Percentiles rank a stretch among this genome's conserved stretches.
Conservation (phyloP, 352 stramenopile species). For the Phytophthora capsici region DNA sequence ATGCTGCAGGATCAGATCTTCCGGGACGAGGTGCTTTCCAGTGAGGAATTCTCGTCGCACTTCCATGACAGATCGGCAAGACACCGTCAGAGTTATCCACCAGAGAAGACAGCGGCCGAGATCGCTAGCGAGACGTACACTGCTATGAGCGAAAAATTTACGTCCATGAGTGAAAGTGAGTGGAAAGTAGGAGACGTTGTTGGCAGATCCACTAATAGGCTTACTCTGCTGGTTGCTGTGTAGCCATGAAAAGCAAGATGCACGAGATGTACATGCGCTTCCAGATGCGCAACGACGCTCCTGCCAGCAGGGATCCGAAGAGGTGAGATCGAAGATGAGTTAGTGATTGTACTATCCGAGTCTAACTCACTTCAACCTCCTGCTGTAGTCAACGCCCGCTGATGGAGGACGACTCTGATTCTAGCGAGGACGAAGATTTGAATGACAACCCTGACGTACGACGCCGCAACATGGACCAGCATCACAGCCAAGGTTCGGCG, state of each 20-base stretch:
- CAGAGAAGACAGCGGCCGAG: slow-evolving; percentile 74
- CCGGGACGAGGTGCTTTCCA: slow-evolving; percentile 71
- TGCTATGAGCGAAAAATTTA: slow-evolving; percentile 73
- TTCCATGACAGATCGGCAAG: slow-evolving; percentile 47
- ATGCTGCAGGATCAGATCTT: slow-evolving; percentile 90
- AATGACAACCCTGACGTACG: slow-evolving; percentile 45
- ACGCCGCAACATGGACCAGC: slow-evolving; percentile 46
- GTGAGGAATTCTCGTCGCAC: slow-evolving; percentile 77
- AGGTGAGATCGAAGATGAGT: slow-evolving; percentile 39
- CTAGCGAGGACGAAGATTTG: slow-evolving; percentile 73
- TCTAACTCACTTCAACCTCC: slow-evolving; percentile 6
- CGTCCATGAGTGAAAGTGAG: slow-evolving; percentile 76
- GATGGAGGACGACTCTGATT: slow-evolving; percentile 75
- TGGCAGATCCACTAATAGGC: slow-evolving; percentile 2
- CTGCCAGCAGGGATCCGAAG: slow-evolving; percentile 60
- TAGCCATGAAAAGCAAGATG: slow-evolving; percentile 83
- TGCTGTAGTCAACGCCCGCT: slow-evolving; percentile 67
- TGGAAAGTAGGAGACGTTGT: not conserved
- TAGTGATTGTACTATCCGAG: not conserved
- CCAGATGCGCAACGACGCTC: slow-evolving; percentile 68
- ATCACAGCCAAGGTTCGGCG: slow-evolving; percentile 32
- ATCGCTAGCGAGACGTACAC: slow-evolving; percentile 77
- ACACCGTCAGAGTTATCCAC: slow-evolving; percentile 28
- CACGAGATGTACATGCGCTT: slow-evolving; percentile 87
- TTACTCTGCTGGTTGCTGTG: slow-evolving; percentile 13